Percentiles rank a stretch among this genome's conserved stretches.
Conservation (phyloP, 805 yeast genomes). For the Wickerhamiella spandovensis region DNA sequence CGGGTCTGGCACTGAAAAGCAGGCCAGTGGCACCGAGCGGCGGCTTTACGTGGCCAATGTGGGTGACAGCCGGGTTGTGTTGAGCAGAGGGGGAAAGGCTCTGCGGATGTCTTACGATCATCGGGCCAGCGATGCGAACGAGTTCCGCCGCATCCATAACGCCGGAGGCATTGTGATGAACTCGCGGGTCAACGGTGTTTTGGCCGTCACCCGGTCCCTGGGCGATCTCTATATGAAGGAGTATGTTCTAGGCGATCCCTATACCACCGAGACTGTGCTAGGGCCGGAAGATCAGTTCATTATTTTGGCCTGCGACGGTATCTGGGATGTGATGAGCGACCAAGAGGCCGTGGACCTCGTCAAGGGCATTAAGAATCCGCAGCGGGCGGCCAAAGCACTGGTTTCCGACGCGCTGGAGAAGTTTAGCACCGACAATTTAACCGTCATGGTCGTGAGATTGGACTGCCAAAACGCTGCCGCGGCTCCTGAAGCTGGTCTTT, state of each 20-base stretch:
- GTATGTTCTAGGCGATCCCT: slow-evolving; percentile 79
- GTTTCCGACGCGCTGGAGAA: slow-evolving; percentile 63
- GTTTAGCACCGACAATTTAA: slow-evolving; percentile 80
- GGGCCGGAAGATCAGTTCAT: slow-evolving; percentile 66
- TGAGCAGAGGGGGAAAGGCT: slow-evolving; percentile 63
- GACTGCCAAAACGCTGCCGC: slow-evolving; percentile 19
- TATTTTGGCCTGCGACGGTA: slow-evolving; percentile 89
- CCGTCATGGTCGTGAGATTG: slow-evolving; percentile 74
- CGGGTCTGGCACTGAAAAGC: slow-evolving; percentile 1
- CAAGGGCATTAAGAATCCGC: slow-evolving; percentile 40
- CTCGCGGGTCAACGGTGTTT: slow-evolving; percentile 86
- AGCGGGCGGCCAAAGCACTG: slow-evolving; percentile 50
- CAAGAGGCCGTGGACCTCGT: slow-evolving; percentile 69
- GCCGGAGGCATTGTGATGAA: slow-evolving; percentile 82
- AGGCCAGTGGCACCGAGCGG: slow-evolving; percentile 2
- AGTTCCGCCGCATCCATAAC: slow-evolving; percentile 57
- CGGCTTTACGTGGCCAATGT: slow-evolving; percentile 81
- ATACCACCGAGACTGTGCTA: slow-evolving; percentile 76
- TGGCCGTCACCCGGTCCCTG: slow-evolving; percentile 85
- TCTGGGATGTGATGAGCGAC: slow-evolving; percentile 91
- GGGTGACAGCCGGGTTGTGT: slow-evolving; percentile 80
- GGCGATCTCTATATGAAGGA: slow-evolving; percentile 92
- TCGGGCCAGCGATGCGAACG: slow-evolving; percentile 73
- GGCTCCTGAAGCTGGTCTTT: not conserved
- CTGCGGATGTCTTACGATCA: slow-evolving; percentile 82